These are phyloP conservation scores for Corymbia maculata DNA, from an alignment of 345 rosid species.

Conservation along the genomic window DNA sequence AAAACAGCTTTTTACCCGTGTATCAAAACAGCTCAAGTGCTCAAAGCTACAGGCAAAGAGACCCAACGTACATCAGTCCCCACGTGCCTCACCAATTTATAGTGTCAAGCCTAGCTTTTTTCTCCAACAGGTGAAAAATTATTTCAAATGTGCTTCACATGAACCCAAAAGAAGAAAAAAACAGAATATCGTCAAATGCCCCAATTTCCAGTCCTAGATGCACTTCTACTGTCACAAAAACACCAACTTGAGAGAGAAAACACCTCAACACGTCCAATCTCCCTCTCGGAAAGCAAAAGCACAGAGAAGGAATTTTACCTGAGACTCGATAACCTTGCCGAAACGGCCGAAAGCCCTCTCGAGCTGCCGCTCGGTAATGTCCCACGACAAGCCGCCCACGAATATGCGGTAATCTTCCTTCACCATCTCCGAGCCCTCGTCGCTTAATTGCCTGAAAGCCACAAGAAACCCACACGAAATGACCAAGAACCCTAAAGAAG, in stretches of 20 bases:
- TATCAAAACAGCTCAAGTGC: not conserved
- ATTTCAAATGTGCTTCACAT: not conserved
- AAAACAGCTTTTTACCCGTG: not conserved
- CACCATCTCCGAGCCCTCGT: constrained; percentile 34
- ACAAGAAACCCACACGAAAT: not conserved
- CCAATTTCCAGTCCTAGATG: not conserved
- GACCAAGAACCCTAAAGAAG: not conserved
- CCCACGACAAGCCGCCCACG: constrained; percentile 90
- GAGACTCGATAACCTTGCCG: constrained; percentile 78
- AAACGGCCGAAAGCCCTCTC: constrained; percentile 71
- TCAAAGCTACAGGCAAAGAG: not conserved
- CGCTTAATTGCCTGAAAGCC: not conserved
- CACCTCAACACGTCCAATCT: not conserved
- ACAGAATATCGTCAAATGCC: not conserved
- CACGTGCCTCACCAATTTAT: not conserved
- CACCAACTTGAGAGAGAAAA: not conserved
- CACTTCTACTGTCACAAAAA: not conserved
- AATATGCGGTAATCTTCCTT: constrained; percentile 81
- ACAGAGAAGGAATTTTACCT: constrained; percentile 30
- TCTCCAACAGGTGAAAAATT: not conserved
- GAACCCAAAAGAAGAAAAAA: not conserved
- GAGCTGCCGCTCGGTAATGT: constrained; percentile 76
- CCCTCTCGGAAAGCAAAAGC: not conserved
- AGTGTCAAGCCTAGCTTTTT: not conserved
- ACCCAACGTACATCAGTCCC: not conserved